Percentiles rank a stretch among this genome's conserved stretches.
Conservation (phyloP, 2,329 filamentous ascomycete species). For the Fusarium caatingaense region DNA sequence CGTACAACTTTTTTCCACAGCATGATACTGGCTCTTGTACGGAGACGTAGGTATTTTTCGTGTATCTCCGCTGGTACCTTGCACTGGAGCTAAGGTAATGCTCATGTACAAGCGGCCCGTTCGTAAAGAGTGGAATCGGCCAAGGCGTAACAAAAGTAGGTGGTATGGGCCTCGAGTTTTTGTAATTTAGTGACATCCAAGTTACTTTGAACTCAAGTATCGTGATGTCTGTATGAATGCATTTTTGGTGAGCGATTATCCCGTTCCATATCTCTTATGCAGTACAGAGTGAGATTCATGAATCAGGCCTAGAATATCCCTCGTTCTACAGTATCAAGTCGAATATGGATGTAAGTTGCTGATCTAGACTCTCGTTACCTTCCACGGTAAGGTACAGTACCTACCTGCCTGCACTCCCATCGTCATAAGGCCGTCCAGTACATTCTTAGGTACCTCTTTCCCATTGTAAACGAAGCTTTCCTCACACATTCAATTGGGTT, state of each 20-base stretch:
- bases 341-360: slow-evolving; percentile 14
- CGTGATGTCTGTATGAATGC: neutral
- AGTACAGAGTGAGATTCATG: neutral
- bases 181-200: slow-evolving; percentile 33
- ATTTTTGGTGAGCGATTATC: slow-evolving; percentile 37
- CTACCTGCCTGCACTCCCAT: neutral
- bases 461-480: slow-evolving; percentile 18
- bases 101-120: slow-evolving; percentile 37
- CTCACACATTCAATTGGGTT: slow-evolving; percentile 5
- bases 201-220: slow-evolving; percentile 28
- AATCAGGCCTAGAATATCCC: slow-evolving; percentile 30
- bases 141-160: slow-evolving; percentile 10
- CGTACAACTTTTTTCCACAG: neutral
- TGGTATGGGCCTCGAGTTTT: slow-evolving; percentile 14
- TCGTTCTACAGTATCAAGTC: slow-evolving; percentile 1
- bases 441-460: neutral
- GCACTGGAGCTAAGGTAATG: slow-evolving; percentile 20
- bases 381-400: neutral
- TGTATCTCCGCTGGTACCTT: slow-evolving; percentile 35
- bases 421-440: neutral
- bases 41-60: neutral
- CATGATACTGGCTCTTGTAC: slow-evolving; percentile 16
- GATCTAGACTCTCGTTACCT: neutral
- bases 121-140: slow-evolving; percentile 31
- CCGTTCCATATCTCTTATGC: neutral